phyloP scores from a whole-genome alignment of 768 basidiomycete genomes.

The Leucocoprinus leucothites region DNA sequence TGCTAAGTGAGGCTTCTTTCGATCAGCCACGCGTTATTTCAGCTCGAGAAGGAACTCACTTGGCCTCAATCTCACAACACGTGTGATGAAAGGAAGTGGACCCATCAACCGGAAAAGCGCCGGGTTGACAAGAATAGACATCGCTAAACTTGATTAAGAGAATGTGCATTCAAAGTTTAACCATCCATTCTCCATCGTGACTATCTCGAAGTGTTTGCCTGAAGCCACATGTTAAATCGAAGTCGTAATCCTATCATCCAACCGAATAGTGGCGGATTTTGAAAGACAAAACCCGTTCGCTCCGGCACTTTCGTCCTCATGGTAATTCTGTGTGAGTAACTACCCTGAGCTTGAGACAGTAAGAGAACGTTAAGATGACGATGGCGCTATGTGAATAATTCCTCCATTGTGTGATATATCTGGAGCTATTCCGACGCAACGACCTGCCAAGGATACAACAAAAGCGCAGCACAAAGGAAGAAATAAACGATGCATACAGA shows the following conservation, averaged over 20 bases:
- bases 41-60: not conserved
- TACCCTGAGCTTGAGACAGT: too few species aligned
- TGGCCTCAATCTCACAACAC: not conserved
- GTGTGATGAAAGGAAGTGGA: not conserved
- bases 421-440: not conserved
- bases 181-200: not conserved
- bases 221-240: too few species aligned
- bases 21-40: not conserved
- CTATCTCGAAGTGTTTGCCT: not conserved
- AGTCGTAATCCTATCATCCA: not conserved
- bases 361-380: not conserved
- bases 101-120: not conserved
- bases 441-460: slow-evolving; percentile 11
- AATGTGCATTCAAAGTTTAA: not conserved
- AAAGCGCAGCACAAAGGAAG: slow-evolving; percentile 13
- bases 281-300: too few species aligned
- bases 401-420: slow-evolving; percentile 2
- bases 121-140: not conserved
- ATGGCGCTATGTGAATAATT: not conserved
- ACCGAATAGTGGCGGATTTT: not conserved
- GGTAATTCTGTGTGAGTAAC: too few species aligned
- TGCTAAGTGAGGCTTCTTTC: not conserved
- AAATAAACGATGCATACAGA: slow-evolving; percentile 1
- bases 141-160: not conserved
- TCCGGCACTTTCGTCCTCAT: too few species aligned